Conservation (phyloP, 2,329 filamentous ascomycete species). For the Aureobasidium sp. region DNA sequence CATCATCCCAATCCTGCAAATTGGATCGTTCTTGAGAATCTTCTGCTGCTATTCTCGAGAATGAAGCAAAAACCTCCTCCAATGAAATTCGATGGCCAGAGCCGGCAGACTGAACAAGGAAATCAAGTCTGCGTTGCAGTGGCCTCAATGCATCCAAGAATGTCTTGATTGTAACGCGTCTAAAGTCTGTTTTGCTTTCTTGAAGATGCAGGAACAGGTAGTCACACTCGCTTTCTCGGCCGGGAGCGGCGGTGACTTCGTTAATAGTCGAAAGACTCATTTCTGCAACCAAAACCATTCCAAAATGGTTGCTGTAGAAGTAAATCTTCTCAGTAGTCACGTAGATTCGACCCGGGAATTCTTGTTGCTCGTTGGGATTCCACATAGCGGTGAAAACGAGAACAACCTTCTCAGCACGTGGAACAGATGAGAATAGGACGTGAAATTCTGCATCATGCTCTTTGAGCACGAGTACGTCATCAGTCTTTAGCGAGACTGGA, state of each 20-base stretch:
- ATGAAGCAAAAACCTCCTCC: constrained; percentile 61
- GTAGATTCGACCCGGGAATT: constrained; percentile 79
- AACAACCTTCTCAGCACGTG: constrained; percentile 71
- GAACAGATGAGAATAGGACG: constrained; percentile 77
- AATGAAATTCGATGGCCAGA: constrained; percentile 62
- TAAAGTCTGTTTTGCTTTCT: constrained; percentile 53
- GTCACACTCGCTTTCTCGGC: constrained; percentile 69
- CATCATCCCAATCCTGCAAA: constrained; percentile 87
- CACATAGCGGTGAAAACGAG: constrained; percentile 91
- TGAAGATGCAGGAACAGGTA: constrained; percentile 81
- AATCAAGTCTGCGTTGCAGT: constrained; percentile 76
- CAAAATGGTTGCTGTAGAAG: constrained; percentile 93
- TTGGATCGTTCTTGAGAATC: constrained; percentile 59
- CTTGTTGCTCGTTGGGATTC: constrained; percentile 67
- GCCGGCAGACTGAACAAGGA: constrained; percentile 72
- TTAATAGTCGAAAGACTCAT: constrained; percentile 69
- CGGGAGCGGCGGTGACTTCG: constrained; percentile 84
- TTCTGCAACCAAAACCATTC: constrained; percentile 75
- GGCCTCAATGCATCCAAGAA: constrained; percentile 83
- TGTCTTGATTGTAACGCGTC: constrained; percentile 78
- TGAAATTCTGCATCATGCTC: constrained; percentile 91
- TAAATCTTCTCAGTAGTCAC: constrained; percentile 83
- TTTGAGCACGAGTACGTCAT: constrained; percentile 66
- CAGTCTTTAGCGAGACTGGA: constrained; percentile 66
- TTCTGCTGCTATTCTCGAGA: constrained; percentile 67